Evolutionary conservation across 2,329 filamentous ascomycete species (phyloP).

Genomic region (Chaetomium globosum): DNA sequence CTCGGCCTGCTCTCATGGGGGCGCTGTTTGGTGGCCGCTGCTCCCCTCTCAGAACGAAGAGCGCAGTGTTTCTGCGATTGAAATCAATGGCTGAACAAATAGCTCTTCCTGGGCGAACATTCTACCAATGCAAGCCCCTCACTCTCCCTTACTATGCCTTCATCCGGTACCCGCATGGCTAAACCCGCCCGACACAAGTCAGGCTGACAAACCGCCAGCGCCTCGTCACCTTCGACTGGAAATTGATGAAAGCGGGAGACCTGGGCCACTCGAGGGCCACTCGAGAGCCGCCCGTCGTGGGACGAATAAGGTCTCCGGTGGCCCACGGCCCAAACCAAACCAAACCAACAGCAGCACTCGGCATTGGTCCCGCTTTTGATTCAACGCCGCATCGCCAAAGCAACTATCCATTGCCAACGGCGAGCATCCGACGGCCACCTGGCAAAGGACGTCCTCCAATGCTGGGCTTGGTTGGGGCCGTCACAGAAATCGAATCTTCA

Average conservation of each 20-base stretch:
- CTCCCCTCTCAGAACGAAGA: too few relatives aligned
- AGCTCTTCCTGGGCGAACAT: too few relatives aligned
- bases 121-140: not conserved
- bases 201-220: slow-evolving; percentile 1
- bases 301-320: slow-evolving; percentile 6
- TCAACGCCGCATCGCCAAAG: slow-evolving; percentile 3
- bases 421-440: not conserved
- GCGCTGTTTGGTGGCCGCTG: too few relatives aligned
- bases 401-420: not conserved
- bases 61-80: too few relatives aligned
- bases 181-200: not conserved
- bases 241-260: not conserved
- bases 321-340: slow-evolving; percentile 15
- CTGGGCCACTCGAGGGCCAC: not conserved
- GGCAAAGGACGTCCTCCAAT: not conserved
- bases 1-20: not conserved
- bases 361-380: slow-evolving; percentile 13
- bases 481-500: not conserved
- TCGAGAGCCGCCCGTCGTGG: slow-evolving; percentile 13
- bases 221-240: not conserved
- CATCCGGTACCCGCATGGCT: not conserved
- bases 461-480: not conserved
- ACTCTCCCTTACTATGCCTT: not conserved
- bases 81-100: too few relatives aligned
- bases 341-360: slow-evolving; percentile 13